Evolutionary conservation across 371 early-diverging fungal species (phyloP).

Genomic region (Paraphysoderma sedebokerense): DNA sequence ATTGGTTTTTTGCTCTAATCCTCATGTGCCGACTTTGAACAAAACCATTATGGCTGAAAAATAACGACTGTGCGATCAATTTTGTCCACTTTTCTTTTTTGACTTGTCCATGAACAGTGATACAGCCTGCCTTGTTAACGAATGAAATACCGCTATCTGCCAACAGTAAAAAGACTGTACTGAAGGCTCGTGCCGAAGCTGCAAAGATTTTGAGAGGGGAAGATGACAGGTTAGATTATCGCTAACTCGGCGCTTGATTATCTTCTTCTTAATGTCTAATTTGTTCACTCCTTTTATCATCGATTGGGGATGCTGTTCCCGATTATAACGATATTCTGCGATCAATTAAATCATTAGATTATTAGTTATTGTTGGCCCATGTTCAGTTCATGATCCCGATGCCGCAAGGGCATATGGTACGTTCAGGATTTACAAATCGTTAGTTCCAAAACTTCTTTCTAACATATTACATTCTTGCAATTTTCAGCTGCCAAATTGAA

Average conservation of each 20-base stretch:
- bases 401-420: slow-evolving; percentile 75
- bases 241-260: too few species aligned
- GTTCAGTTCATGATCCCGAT: slow-evolving; percentile 79
- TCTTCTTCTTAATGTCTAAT: too few species aligned
- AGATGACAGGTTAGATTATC: slow-evolving; percentile 48
- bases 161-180: slow-evolving; percentile 29
- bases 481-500: slow-evolving; percentile 23
- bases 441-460: neutral
- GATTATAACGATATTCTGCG: too few species aligned
- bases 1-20: too few species aligned
- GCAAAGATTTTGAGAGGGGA: slow-evolving; percentile 25
- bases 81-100: too few species aligned
- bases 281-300: too few species aligned
- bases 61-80: too few species aligned
- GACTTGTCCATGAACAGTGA: too few species aligned
- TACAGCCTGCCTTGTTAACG: slow-evolving; percentile 14
- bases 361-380: slow-evolving; percentile 63
- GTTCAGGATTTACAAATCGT: slow-evolving; percentile 2
- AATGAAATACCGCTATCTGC: slow-evolving; percentile 14
- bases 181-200: slow-evolving; percentile 21
- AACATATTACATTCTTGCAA: neutral
- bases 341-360: too few species aligned
- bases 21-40: too few species aligned
- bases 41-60: too few species aligned
- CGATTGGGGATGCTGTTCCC: too few species aligned